Evolutionary conservation across 192 early-diverging fungal genomes (phyloP).

Genomic region (Spinellus fusiger): DNA sequence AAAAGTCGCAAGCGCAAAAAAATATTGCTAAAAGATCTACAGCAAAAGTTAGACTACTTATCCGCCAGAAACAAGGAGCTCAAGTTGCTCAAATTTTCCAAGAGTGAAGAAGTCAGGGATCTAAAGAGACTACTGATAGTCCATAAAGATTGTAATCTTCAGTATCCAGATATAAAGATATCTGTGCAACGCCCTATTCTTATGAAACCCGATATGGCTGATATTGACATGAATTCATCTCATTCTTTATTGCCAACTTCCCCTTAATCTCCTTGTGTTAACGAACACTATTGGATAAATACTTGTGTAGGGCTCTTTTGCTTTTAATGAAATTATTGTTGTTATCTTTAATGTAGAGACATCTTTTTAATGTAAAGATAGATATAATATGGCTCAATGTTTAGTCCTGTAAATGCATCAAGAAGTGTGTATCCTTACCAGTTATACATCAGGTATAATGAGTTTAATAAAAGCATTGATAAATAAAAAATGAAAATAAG

Average conservation of each 20-base stretch:
- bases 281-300: too few species aligned
- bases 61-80: conserved; percentile 60
- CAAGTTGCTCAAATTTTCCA: conserved; percentile 44
- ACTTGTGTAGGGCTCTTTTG: too few species aligned
- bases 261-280: too few species aligned
- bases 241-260: too few species aligned
- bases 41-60: conserved; percentile 56
- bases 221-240: too few species aligned
- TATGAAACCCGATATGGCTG: background rate
- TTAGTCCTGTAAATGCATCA: too few species aligned
- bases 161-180: background rate
- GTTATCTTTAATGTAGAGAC: too few species aligned
- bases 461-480: background rate
- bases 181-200: background rate
- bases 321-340: too few species aligned
- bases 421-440: too few species aligned
- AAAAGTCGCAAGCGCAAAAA: conserved; percentile 95
- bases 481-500: background rate
- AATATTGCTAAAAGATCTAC: conserved; percentile 79
- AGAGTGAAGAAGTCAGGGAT: conserved; percentile 72
- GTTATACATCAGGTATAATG: background rate
- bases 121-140: conserved; percentile 69
- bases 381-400: too few species aligned
- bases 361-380: too few species aligned
- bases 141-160: conserved; percentile 61